Percentiles rank a stretch among this genome's conserved stretches.
These are phyloP conservation scores for Pythium rhizo-oryzae DNA, from an alignment of 352 stramenopile species.

Conservation along the genomic window DNA sequence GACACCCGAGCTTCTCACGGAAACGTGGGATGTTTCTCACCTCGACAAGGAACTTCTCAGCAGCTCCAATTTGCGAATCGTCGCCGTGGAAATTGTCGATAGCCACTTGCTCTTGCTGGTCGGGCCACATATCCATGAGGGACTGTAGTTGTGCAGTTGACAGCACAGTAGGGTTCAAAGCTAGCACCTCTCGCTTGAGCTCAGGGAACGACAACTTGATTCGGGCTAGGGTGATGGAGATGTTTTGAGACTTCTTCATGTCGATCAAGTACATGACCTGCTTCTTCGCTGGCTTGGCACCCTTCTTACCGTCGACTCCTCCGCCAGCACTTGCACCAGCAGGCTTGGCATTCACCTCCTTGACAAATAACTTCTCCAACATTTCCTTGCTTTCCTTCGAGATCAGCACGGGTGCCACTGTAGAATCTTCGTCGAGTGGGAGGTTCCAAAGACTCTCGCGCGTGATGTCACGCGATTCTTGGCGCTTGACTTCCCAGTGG, in stretches of 20 bases:
- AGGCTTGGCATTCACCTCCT: conserved; percentile 59
- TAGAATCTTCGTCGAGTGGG: conserved; percentile 41
- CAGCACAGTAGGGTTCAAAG: conserved; percentile 76
- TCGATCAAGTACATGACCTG: conserved; percentile 79
- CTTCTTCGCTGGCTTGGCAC: conserved; percentile 52
- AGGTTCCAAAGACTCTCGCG: conserved; percentile 74
- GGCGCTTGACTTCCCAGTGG: conserved; percentile 78
- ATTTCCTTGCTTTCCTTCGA: conserved; percentile 70
- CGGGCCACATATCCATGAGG: conserved; percentile 87
- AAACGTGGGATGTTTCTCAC: conserved; percentile 71
- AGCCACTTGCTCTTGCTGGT: conserved; percentile 69
- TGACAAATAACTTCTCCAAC: conserved; percentile 83
- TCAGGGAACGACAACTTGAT: conserved; percentile 72
- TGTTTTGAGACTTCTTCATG: conserved; percentile 91
- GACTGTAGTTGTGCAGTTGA: conserved; percentile 78
- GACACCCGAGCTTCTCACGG: conserved; percentile 67
- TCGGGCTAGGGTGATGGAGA: conserved; percentile 79
- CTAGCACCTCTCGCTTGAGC: conserved; percentile 73
- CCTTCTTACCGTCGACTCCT: conserved; percentile 27
- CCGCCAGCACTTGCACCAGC: not conserved
- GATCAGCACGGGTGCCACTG: conserved; percentile 49
- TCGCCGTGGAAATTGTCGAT: conserved; percentile 74
- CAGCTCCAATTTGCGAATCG: conserved; percentile 54
- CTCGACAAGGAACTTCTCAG: conserved; percentile 82
- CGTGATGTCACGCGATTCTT: conserved; percentile 34